Evolutionary conservation across 176 grass and related monocot genomes (phyloP), one percentile per base, ranked within the genome.

Genomic region (Aegilops longissima): DNA sequence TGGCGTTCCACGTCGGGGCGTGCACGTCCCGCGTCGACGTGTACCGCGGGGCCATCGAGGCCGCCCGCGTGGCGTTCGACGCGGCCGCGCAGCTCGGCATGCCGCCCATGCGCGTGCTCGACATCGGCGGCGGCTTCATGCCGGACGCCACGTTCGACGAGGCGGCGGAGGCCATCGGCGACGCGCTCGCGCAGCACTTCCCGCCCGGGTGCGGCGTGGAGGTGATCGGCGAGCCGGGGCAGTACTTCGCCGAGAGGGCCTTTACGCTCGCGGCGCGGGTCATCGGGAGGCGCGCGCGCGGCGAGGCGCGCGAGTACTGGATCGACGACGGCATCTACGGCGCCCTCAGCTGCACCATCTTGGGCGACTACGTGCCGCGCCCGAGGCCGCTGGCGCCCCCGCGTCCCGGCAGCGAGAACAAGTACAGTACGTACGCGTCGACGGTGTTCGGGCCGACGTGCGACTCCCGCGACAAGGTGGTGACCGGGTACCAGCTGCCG

Each of bases 321-420:
- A 79, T 79, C 56, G 77, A 79, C 35, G 77, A 79, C 35, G 58
- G 77, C 77, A 3, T 79, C 11, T 62, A 24, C 7, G 58, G 77
- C 58, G 3, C 77, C 21, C 77, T 80, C 21, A 9, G 17, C 7
- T 80, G 77, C 35, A 14, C 62, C 34, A 12, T 2, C n/a, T 4
- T 40, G 1, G 56, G 29, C 54, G 4, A 84, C 16, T 30, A 71
- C 58, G 38, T 76, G 13, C 70, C 70, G 24, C 70, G 35, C 8
- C 58, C 58, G 58, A 12, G 36, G 23, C 35, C 39, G 8, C 5
- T 66, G 2, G 16, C 17, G 4, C 3, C 4, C 12, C 25, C 0
- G 12, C 49, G 8, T 16, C 49, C 49, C 38, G 9, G 1, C 42
- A 25, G 25, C 27, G 63, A 34, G 29, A 54, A 52, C 27, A 82